Conservation (phyloP, 768 basidiomycete species). For the Dioszegia crocea region DNA sequence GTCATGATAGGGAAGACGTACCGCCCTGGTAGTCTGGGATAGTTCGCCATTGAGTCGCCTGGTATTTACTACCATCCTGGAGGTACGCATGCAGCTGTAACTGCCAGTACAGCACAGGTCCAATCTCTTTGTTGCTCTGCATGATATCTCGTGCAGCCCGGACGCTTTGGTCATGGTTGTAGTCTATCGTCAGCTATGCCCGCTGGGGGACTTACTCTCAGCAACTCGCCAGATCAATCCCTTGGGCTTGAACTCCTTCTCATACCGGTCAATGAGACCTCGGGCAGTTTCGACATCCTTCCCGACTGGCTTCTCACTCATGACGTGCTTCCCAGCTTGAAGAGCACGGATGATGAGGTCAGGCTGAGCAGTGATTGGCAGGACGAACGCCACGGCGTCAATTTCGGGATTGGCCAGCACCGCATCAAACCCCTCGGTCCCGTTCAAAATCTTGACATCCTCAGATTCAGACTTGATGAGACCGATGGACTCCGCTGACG, state of each 20-base stretch:
- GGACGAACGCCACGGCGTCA: constrained; percentile 65
- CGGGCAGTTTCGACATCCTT: constrained; percentile 64
- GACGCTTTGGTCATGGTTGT: constrained; percentile 34
- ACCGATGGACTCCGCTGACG: constrained; percentile 53
- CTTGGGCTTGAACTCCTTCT: constrained; percentile 61
- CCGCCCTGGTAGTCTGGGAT: constrained; percentile 61
- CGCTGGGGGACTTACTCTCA: constrained; percentile 59
- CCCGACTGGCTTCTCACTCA: constrained; percentile 83
- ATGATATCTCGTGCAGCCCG: constrained; percentile 23
- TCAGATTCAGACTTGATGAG: constrained; percentile 50
- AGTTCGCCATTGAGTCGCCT: constrained; percentile 78
- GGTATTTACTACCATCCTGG: constrained; percentile 66
- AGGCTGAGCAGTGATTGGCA: constrained; percentile 75
- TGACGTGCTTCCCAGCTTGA: constrained; percentile 74
- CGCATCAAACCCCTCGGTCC: constrained; percentile 34
- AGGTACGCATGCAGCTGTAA: constrained; percentile 57
- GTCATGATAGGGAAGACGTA: neutral
- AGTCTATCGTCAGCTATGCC: constrained; percentile 22
- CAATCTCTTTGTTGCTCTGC: constrained; percentile 51
- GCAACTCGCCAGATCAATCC: constrained; percentile 75
- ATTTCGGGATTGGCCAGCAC: constrained; percentile 69
- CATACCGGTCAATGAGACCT: constrained; percentile 64
- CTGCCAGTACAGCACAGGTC: constrained; percentile 66
- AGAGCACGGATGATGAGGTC: constrained; percentile 57
- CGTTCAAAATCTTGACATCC: constrained; percentile 54